A percentile compares a stretch with the other conserved stretches of the same genome.
phyloP scores from a whole-genome alignment of 192 early-diverging fungal genomes.

The Coemansia guatemalensis region DNA sequence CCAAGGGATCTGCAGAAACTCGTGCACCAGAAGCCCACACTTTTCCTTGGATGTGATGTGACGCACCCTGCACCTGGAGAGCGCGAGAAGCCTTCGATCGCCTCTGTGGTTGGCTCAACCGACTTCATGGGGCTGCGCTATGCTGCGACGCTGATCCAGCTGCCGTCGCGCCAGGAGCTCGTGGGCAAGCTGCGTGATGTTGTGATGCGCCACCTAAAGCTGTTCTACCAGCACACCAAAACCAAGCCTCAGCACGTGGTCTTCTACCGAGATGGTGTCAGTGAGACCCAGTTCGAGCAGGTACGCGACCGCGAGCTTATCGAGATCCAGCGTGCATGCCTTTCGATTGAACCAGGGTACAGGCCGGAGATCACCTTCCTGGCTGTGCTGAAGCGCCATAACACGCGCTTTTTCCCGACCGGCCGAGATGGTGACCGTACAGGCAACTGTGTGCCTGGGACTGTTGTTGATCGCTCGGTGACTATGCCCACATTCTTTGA shows the following conservation, averaged over 20 bases:
- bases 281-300: conserved; percentile 80
- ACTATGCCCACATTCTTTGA: conserved; percentile 83
- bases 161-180: conserved; percentile 69
- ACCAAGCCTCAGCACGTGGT: conserved; percentile 72
- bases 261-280: conserved; percentile 90
- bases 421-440: conserved; percentile 64
- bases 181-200: conserved; percentile 62
- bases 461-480: conserved; percentile 70
- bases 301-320: conserved; percentile 76
- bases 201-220: conserved; percentile 66
- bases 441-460: conserved; percentile 84
- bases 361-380: conserved; percentile 73
- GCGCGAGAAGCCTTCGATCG: conserved; percentile 67
- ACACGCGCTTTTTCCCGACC: conserved; percentile 75
- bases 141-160: conserved; percentile 63
- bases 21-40: conserved; percentile 69
- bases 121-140: conserved; percentile 65
- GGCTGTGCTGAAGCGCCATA: conserved; percentile 79
- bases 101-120: conserved; percentile 72
- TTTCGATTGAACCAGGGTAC: conserved; percentile 66
- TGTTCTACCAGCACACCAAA: conserved; percentile 58
- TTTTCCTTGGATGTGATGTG: conserved; percentile 90
- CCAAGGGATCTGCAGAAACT: conserved; percentile 56
- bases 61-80: conserved; percentile 80
- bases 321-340: conserved; percentile 66